Evolutionary conservation across 2,329 filamentous ascomycete species (phyloP).

Genomic region (Fusarium metavorans): DNA sequence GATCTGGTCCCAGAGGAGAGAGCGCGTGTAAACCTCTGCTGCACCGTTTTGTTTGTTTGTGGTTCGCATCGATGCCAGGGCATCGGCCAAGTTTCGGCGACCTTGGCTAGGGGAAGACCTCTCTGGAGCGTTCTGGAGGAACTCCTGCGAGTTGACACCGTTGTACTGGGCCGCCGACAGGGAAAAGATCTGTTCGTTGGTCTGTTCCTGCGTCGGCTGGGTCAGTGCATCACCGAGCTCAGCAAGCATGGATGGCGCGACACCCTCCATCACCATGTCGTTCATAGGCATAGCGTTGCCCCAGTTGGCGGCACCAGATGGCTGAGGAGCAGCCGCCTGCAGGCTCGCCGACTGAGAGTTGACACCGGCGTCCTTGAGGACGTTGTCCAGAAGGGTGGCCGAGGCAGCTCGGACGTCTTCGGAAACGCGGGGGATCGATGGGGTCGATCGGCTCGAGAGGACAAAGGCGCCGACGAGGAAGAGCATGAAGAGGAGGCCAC

Average conservation of each 20-base stretch:
- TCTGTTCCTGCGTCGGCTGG: slow-evolving; percentile 84
- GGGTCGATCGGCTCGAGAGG: slow-evolving; percentile 82
- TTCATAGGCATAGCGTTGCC: slow-evolving; percentile 59
- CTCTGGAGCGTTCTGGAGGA: slow-evolving; percentile 68
- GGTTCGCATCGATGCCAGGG: slow-evolving; percentile 81
- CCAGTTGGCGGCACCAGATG: slow-evolving; percentile 59
- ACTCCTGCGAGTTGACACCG: slow-evolving; percentile 75
- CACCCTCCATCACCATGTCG: slow-evolving; percentile 49
- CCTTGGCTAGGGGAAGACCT: slow-evolving; percentile 68
- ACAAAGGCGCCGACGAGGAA: slow-evolving; percentile 97
- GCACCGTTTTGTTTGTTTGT: slow-evolving; percentile 75
- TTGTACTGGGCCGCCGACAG: slow-evolving; percentile 91
- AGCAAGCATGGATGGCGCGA: slow-evolving; percentile 72
- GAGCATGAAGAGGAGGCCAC: slow-evolving; percentile 91
- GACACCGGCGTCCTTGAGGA: slow-evolving; percentile 84
- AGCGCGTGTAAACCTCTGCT: slow-evolving; percentile 92
- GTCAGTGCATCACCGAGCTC: slow-evolving; percentile 77
- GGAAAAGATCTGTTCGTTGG: slow-evolving; percentile 88
- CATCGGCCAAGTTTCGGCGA: slow-evolving; percentile 82
- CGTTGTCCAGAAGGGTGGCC: slow-evolving; percentile 80
- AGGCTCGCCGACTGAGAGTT: slow-evolving; percentile 56
- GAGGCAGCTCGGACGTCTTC: slow-evolving; percentile 85
- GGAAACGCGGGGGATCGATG: slow-evolving; percentile 80
- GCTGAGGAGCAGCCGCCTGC: slow-evolving; percentile 62
- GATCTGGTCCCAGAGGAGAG: slow-evolving; percentile 93